Percentiles rank a stretch among this genome's conserved stretches.
These are phyloP conservation scores for Gossypium stocksii DNA, from an alignment of 345 rosid species.

Conservation along the genomic window DNA sequence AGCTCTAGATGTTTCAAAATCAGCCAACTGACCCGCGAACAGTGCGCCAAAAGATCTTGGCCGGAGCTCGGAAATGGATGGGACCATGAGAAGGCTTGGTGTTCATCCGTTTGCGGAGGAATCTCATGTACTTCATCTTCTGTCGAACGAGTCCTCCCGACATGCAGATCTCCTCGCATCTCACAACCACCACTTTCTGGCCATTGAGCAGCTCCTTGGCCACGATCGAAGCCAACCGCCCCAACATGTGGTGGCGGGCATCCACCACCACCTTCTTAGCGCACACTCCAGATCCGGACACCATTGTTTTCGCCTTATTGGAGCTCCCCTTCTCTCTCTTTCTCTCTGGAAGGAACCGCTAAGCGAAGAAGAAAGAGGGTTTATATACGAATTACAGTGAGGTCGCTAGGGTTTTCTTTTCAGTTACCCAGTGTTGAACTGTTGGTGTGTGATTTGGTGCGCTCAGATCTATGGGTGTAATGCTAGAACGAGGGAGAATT, in stretches of 20 bases:
- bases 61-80: slow-evolving; percentile 84
- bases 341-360: not conserved
- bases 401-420: not conserved
- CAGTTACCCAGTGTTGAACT: too few species aligned
- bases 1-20: not conserved
- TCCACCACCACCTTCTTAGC: slow-evolving; percentile 71
- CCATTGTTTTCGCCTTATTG: slow-evolving; percentile 32
- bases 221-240: slow-evolving; percentile 56
- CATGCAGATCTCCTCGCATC: slow-evolving; percentile 87
- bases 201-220: slow-evolving; percentile 89
- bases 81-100: slow-evolving; percentile 96
- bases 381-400: not conserved
- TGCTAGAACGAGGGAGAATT: too few species aligned
- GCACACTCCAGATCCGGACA: slow-evolving; percentile 76
- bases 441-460: too few species aligned
- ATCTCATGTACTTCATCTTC: slow-evolving; percentile 91
- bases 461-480: too few species aligned
- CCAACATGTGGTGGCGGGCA: slow-evolving; percentile 82
- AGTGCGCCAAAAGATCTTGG: slow-evolving; percentile 90
- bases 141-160: slow-evolving; percentile 82
- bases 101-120: slow-evolving; percentile 89
- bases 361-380: not conserved
- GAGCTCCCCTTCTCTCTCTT: not conserved
- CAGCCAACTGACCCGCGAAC: slow-evolving; percentile 54
- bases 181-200: slow-evolving; percentile 68